Evolutionary conservation across 2,329 filamentous ascomycete species (phyloP), one percentile per base, ranked within the genome.

Genomic region (Exutisphaerella laricina): DNA sequence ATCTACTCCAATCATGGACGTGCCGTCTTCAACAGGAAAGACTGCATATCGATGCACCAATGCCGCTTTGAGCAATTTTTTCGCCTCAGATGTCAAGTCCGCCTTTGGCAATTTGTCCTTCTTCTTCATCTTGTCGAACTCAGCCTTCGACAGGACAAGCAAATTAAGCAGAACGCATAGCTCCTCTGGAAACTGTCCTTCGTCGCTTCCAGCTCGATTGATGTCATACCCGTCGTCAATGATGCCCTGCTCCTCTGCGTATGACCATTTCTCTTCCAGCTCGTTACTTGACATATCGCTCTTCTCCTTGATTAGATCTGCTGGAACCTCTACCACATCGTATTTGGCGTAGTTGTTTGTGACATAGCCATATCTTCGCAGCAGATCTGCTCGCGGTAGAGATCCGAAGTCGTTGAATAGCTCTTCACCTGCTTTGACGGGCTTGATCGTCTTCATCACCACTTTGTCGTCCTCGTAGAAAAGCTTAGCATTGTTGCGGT

Each of bases 401-500:
- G 88, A 81, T 0, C 89, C 89, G 54, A 94, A 94, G 66, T 94
- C 89, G 62, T 94, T 94, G 60, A 89, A 78, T 13, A 95, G 78
- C 63, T 94, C 85, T 43, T 87, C 78, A 4, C 85, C 85, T 0
- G 77, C 74, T 17, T 65, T 67, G 56, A 95, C 88, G 1, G 76
- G 67, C 31, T 80, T 78, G 45, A 89, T 71, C 0, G 84, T 73
- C 17, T 80, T 84, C 63, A 92, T 90, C 2, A 81, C 80, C 6
- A 94, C 70, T 8, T 61, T 66, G 33, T 70, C 66, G 43, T 75
- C 69, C 50, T 80, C 76, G 59, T 82, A 78, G 57, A 77, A 79
- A 1, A 82, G 70, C 32, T 77, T 75, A 14, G 79, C 84, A 54
- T 95, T 94, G 64, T 92, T 92, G 51, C 70, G 68, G 49, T 88